Evolutionary conservation across 495 filamentous ascomycete species (phyloP), one percentile per base, ranked within the genome.

Genomic region (Massariosphaeria phaeospora): DNA sequence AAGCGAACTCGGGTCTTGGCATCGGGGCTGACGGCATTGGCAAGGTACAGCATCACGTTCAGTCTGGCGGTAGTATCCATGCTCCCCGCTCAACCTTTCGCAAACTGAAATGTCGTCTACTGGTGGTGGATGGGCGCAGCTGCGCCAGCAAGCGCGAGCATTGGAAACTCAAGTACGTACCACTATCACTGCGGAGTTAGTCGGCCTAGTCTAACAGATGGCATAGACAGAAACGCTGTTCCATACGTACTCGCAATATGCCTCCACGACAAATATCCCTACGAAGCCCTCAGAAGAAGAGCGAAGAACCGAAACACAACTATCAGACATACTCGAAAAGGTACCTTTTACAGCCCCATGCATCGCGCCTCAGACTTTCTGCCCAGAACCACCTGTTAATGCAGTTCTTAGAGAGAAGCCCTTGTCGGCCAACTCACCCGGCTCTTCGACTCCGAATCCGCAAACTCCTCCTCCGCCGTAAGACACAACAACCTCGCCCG

Each of bases 401-500:
- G 31, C 42, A 48, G 29, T 39, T 9, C 34, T 12, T 68, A 96
- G 90, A 85, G 93, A 61, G 88, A 96, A 66, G 75, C 77, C 40
- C 78, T 91, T 47, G 80, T 96, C 69, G 68, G 80, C 63, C 88
- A 95, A 72, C 85, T 98, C 43, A 72, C 81, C 65, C 89, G 91
- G 45, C 84, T 95, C 59, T 86, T 97, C 55, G 90, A 96, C 75
- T 95, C 91, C 48, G 91, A 96, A 82, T 79, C 90, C n/a, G 79
- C 84, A 55, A 80, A 94, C 46, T 86, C 85, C 33, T 82, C 89
- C 51, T 96, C 91, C 24, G 89, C 91, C 34, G 80, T 95, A 4
- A 96, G 96, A 73, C 88, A 93, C 65, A 94, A 86, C 76, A 94
- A 96, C 72, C 83, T 98, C 46, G 76, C 87, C 49, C 88, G 94